phyloP scores from a whole-genome alignment of 1,284 basidiomycete species.

The Leccinum pachyderme region DNA sequence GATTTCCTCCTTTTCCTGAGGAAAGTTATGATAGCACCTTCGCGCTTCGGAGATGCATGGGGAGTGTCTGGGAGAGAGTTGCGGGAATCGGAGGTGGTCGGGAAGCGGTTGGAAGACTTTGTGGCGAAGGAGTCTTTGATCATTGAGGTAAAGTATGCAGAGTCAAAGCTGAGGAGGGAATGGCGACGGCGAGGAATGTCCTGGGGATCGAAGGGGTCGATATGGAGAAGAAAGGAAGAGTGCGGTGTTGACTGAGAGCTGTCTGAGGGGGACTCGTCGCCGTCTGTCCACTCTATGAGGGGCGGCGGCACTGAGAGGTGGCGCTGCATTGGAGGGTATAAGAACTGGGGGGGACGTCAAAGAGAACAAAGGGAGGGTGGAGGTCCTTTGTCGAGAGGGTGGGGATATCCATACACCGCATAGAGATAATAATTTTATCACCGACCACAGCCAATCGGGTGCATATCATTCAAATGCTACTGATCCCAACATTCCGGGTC shows the following conservation, averaged over 20 bases:
- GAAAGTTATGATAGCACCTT: constrained; percentile 20
- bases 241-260: constrained; percentile 25
- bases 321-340: constrained; percentile 23
- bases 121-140: constrained; percentile 15
- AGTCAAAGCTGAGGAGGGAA: constrained; percentile 29
- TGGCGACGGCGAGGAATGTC: constrained; percentile 8
- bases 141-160: constrained; percentile 32
- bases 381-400: constrained; percentile 5
- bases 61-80: constrained; percentile 6
- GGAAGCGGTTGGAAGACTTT: constrained; percentile 10
- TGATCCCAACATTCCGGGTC: constrained; percentile 5
- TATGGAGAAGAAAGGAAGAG: constrained; percentile 16
- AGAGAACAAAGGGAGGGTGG: constrained; percentile 27
- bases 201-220: constrained; percentile 5
- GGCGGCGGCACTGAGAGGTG: constrained; percentile 11
- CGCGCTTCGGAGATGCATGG: constrained; percentile 20
- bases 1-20: constrained; percentile 30
- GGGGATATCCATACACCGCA: constrained; percentile 13
- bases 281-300: constrained; percentile 12
- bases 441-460: constrained; percentile 7
- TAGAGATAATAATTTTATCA: constrained; percentile 14
- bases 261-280: constrained; percentile 10
- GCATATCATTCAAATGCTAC: neutral
- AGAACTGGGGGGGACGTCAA: constrained; percentile 17
- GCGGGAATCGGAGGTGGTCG: constrained; percentile 14